Base-by-base conservation (phyloP, 164 flowering plant species). In the Protea cynaroides region DNA sequence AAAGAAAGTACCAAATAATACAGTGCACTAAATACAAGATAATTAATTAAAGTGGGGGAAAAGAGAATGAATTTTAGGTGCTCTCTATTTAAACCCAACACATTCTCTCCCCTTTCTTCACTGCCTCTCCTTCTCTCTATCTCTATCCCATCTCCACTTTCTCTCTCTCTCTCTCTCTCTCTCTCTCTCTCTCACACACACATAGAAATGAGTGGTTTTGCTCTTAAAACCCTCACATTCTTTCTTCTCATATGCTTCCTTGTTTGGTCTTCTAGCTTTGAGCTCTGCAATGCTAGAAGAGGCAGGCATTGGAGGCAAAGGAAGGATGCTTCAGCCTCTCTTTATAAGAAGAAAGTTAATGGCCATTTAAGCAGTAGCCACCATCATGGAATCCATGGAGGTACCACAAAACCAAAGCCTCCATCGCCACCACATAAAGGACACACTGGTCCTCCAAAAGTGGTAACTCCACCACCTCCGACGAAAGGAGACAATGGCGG, bases 231-330 rank as follows among this genome's bases (percentile, higher is more conserved):
- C 74, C 52, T 82, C 70, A 75, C 85, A 75, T 77, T 81, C 25
- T 62, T 77, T 67, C 65, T 93, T 44, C 58, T 88, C 47, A 64
- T 87, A 61, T 75, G 69, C 11, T 25, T 84, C 15, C 77, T 89
- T 6, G 64, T 83, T 12, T 86, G 89, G 84, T 79, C 76, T 19
- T 72, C 87, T 14, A 77, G 71, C 37, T 53, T 86, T 23, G 88
- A 87, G 29, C 59, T 66, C 25, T 87, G 94, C 84, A 76, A 73
- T 78, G 94, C 94, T 0, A 84, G 94, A 76, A 80, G 86, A 81
- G 85, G 92, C 19, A 81, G 65, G 76, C 89, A 90, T 72, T 88
- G 96, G 96, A 82, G 89, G 75, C 78, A 74, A 1, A 80, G 64
- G 73, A 76, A 80, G 67, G 60, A 36, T 37, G 43, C 62, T 51